A percentile compares a stretch with the other conserved stretches of the same genome.
phyloP scores from a whole-genome alignment of 306 rosid species.

The Sicyos baderoa region DNA sequence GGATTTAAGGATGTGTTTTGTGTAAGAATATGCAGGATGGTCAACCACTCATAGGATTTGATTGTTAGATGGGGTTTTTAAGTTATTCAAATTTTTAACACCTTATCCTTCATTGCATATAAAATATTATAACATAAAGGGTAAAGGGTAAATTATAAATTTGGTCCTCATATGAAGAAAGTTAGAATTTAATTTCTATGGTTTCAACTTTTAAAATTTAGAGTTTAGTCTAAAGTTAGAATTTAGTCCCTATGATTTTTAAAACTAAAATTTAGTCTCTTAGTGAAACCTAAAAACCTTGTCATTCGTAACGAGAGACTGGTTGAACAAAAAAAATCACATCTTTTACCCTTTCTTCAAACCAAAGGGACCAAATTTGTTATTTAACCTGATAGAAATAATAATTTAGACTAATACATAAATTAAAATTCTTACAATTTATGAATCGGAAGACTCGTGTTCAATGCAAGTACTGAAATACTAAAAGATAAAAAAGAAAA shows the following conservation, averaged over 20 bases:
- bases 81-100: background rate
- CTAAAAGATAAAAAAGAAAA: background rate
- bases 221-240: no score
- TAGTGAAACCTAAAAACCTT: no score
- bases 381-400: background rate
- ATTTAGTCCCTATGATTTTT: no score
- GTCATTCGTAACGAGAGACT: no score
- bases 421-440: background rate
- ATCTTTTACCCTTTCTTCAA: no score
- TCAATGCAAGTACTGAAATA: background rate
- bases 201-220: no score
- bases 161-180: no score
- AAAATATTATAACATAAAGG: background rate
- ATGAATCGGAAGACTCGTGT: background rate
- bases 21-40: background rate
- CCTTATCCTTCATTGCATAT: background rate
- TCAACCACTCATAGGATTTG: conserved; percentile 2
- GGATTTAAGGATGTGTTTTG: background rate
- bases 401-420: background rate
- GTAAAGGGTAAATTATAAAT: no score
- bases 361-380: no score
- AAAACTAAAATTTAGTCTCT: no score
- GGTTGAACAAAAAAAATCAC: no score
- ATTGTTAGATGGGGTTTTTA: background rate
- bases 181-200: no score